Evolutionary conservation across 202 grass and related monocot genomes (phyloP), one percentile per base, ranked within the genome.

Genomic region (Digitaria exilis): DNA sequence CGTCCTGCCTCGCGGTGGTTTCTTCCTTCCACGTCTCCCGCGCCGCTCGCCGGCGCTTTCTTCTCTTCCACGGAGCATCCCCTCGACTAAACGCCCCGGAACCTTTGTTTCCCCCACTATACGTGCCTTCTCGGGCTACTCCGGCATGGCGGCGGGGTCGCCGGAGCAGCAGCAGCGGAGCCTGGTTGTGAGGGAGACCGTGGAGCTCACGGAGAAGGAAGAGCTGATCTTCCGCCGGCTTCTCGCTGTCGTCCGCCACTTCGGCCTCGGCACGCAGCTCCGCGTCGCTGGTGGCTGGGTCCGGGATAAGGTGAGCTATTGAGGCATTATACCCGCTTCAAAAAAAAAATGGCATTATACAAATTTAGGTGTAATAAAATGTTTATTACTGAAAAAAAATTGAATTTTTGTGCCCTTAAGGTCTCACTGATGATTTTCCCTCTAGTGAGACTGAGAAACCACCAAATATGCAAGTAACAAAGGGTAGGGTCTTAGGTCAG

Each of bases 211-310:
- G 5, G 87, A 92, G 77, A 89, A 90, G 74, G 96, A 98, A 83
- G 87, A 90, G 57, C 21, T 39, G 65, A 98, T 98, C 56, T 98
- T 95, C 77, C 34, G 32, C 22, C 68, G 91, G 14, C 79, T 98
- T 31, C 89, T 95, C 13, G 96, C 90, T 5, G 96, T 98, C 56
- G 90, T 95, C 13, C 52, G 74, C 50, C 90, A 90, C 88, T 98
- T 93, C 76, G 59, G 70, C 18, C 87, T 98, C 32, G 88, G 86
- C 76, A 98, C 96, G 63, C 92, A 95, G 77, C 85, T 98, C 60
- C 92, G 96, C 64, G 92, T 98, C 31, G 92, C 96, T 24, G 96
- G 96, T 6, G 96, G 96, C 32, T 98, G 96, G 96, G 96, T 98
- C 45, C 83, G 96, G 54, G 96, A 98, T 69, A 98, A 98, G 96